Conservation (phyloP, 2,329 filamentous ascomycete genomes). For the Hypoxylon sp. region DNA sequence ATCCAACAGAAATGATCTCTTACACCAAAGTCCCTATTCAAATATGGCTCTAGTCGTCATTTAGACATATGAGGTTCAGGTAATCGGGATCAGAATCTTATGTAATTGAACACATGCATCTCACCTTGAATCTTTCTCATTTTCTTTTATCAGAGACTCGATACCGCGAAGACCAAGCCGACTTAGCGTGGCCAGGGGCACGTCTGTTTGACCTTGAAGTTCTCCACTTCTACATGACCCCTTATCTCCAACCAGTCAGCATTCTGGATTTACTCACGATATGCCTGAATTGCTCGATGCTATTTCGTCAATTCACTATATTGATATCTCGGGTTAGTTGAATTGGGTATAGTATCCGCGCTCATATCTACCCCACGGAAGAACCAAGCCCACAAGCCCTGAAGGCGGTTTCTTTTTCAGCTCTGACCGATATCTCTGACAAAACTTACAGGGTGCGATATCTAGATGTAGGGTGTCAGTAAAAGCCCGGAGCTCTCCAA, state of each 20-base stretch:
- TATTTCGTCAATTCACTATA: constrained; percentile 3
- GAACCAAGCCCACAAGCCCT: too few relatives aligned
- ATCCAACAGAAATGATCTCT: too few relatives aligned
- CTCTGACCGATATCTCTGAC: constrained; percentile 31
- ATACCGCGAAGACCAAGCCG: constrained; percentile 6
- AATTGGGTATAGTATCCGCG: constrained; percentile 9
- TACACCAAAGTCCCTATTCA: too few relatives aligned
- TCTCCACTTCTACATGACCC: constrained; percentile 4
- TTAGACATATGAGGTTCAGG: too few relatives aligned
- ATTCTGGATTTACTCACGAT: not conserved
- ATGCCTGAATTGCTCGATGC: not conserved
- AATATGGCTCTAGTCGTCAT: too few relatives aligned
- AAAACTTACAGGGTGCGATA: too few relatives aligned
- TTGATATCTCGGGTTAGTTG: constrained; percentile 1
- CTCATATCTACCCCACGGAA: constrained; percentile 4
- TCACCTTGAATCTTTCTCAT: not conserved
- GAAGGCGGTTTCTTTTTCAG: not conserved
- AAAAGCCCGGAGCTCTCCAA: too few relatives aligned
- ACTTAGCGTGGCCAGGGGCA: constrained; percentile 10
- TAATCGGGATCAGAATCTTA: too few relatives aligned
- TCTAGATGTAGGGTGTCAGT: too few relatives aligned
- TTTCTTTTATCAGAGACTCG: constrained; percentile 11
- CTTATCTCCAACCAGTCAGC: constrained; percentile 29
- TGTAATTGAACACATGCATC: constrained; percentile 9
- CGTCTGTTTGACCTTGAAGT: not conserved